Evolutionary conservation across 2,329 filamentous ascomycete genomes (phyloP).

Genomic region (Ceratocystiopsis sp.): DNA sequence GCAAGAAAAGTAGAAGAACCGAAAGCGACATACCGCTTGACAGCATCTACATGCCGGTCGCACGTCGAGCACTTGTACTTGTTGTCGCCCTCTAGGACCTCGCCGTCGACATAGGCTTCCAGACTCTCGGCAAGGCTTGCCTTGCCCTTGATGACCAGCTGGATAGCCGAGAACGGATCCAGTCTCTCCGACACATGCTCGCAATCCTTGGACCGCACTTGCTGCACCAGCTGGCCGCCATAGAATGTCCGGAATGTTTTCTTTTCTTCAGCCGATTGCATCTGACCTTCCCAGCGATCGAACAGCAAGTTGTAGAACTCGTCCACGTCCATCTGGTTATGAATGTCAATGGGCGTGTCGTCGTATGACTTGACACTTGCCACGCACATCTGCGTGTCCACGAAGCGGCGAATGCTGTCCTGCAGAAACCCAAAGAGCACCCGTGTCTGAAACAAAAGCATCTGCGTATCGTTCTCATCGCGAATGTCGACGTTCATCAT

Average conservation of each 20-base stretch:
- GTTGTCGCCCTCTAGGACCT: constrained; percentile 95
- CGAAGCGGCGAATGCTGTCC: constrained; percentile 53
- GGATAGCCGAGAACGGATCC: constrained; percentile 86
- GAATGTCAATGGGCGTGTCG: constrained; percentile 66
- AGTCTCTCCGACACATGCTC: constrained; percentile 79
- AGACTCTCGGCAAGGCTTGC: constrained; percentile 68
- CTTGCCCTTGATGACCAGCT: constrained; percentile 94
- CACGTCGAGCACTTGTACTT: constrained; percentile 95
- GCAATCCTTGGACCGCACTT: constrained; percentile 91
- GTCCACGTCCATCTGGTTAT: constrained; percentile 92
- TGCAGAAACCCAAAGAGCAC: constrained; percentile 76
- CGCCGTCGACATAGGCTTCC: constrained; percentile 87
- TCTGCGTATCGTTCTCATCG: constrained; percentile 39
- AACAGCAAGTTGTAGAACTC: constrained; percentile 94
- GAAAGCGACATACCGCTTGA: constrained; percentile 51
- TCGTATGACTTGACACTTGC: constrained; percentile 68
- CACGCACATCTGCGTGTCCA: constrained; percentile 59
- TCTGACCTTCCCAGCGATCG: constrained; percentile 75
- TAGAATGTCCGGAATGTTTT: constrained; percentile 67
- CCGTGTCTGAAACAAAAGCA: constrained; percentile 60
- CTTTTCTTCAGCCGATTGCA: constrained; percentile 50
- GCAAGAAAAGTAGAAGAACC: neutral
- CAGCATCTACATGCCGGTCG: constrained; percentile 75
- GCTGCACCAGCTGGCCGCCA: constrained; percentile 79
- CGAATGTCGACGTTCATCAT: constrained; percentile 49